Evolutionary conservation across 257 asterid genomes (phyloP).

Genomic region (Solanum pennellii): DNA sequence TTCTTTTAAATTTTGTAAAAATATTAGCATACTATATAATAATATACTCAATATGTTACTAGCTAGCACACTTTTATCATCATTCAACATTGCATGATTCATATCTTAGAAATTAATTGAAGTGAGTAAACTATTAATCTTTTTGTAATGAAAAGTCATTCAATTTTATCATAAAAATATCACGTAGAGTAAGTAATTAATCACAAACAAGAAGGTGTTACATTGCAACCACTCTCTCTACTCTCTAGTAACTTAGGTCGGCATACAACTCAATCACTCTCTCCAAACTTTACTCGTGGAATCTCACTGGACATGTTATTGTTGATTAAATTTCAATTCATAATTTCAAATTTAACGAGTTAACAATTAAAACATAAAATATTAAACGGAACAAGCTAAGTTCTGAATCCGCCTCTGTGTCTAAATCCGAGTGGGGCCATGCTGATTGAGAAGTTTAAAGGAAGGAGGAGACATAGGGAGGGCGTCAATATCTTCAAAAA

Average conservation of each 20-base stretch:
- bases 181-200: neutral
- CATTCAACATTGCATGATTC: neutral
- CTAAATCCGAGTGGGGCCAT: neutral
- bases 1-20: neutral
- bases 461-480: slow-evolving; percentile 29
- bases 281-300: neutral
- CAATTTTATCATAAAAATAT: neutral
- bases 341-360: neutral
- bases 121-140: neutral
- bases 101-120: neutral
- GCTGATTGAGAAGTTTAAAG: neutral
- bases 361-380: neutral
- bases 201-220: neutral
- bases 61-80: neutral
- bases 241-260: neutral
- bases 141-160: neutral
- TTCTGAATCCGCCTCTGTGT: neutral
- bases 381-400: neutral
- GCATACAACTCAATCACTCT: neutral
- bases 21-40: neutral
- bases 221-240: neutral
- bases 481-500: slow-evolving; percentile 26
- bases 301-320: neutral
- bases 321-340: neutral
- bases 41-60: neutral